Base-by-base conservation (phyloP, 148 eudicot species). In the Simmondsia chinensis region DNA sequence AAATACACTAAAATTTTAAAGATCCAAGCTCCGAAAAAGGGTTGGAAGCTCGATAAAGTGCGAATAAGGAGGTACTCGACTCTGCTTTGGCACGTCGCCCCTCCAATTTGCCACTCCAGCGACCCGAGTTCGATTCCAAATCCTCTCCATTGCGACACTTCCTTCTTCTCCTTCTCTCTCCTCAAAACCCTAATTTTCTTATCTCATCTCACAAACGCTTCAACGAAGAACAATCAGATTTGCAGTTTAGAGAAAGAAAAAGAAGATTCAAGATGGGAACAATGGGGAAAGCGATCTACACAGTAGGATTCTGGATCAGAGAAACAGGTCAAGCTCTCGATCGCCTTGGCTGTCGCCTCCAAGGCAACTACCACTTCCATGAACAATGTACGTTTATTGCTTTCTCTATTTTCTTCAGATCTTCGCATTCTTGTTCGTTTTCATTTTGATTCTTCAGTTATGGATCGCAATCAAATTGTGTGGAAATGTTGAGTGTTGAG, bases 241-340 rank as follows among this genome's bases (percentile, higher is more conserved):
- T 25, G 7, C 7, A n/a, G n/a, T n/a, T 4, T n/a, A 10, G 7
- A 9, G 11, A 23, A 6, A 32, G 16, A n/a, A n/a, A n/a, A n/a
- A n/a, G n/a, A n/a, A n/a, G 35, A 14, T 19, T 19, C 5, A 52
- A 49, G 35, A 83, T 83, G 94, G 94, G 87, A 6, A 63, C 87
- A 3, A 22, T 88, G 11, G 94, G 96, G 3, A 73, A 79, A 65
- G 82, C 91, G 52, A 71, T 89, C 52, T 89, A 83, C 74, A 53
- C 79, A 29, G 84, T 89, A 13, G 97, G 94, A 28, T 80, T 73
- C 64, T 88, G 97, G 97, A 80, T 89, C 77, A 71, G 97, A 5
- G 91, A 73, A 24, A 71, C 97, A 24, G 97, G 97, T 43, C 97
- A 89, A 71, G 94, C 97, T 50, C 43, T 89, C 39, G 94, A 83